Conservation (phyloP, 2,329 filamentous ascomycete species). For the Cladophialophora exuberans region DNA sequence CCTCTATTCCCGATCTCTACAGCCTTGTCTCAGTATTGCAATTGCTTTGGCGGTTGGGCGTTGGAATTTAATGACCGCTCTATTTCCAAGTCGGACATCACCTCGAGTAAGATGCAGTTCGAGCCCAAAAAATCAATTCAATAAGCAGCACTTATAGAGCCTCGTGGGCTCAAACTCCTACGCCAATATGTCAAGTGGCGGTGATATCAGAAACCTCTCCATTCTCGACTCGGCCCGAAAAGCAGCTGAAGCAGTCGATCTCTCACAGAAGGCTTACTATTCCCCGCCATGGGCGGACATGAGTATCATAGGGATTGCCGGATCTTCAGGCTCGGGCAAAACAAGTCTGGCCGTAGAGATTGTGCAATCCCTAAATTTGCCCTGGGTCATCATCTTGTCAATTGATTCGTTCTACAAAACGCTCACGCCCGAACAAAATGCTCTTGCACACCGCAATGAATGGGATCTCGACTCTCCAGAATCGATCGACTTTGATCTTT, state of each 20-base stretch:
- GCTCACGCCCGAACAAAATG: conserved; percentile 76
- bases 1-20: no score
- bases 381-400: conserved; percentile 96
- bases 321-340: conserved; percentile 93
- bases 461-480: conserved; percentile 95
- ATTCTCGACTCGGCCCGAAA: conserved; percentile 12
- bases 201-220: conserved; percentile 10
- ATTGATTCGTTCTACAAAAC: conserved; percentile 99
- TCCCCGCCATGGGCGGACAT: conserved; percentile 94
- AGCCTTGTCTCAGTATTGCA: no score
- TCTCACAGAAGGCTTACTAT: conserved; percentile 66
- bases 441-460: conserved; percentile 82
- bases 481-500: conserved; percentile 89
- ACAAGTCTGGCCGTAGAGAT: conserved; percentile 92
- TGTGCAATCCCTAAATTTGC: conserved; percentile 83
- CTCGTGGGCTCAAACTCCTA: background rate
- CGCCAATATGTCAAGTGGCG: background rate
- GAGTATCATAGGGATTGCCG: conserved; percentile 94
- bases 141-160: background rate
- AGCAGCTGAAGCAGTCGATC: conserved; percentile 7
- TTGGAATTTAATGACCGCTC: no score
- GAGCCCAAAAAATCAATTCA: background rate
- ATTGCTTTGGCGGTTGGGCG: no score
- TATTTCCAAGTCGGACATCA: no score
- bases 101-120: background rate